Evolutionary conservation across 306 rosid species (phyloP).

Genomic region (Cicer yamashitae): DNA sequence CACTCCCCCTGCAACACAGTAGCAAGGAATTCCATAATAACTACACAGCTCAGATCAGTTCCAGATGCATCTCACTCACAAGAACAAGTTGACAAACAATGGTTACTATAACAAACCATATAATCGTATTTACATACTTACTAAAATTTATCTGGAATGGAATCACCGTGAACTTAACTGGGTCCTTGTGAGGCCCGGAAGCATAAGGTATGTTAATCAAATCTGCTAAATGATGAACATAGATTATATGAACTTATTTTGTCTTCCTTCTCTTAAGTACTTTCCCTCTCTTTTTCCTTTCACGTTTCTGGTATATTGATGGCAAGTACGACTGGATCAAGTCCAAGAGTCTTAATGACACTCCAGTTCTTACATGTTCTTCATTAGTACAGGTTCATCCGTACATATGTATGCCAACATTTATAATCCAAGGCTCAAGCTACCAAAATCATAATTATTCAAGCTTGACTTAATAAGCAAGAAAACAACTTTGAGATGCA

Average conservation of each 20-base stretch:
- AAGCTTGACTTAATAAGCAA: not conserved
- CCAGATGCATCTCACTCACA: constrained; percentile 14
- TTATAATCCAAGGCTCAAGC: constrained; percentile 32
- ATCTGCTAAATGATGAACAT: constrained; percentile 36
- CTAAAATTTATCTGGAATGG: not conserved
- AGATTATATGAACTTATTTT: constrained; percentile 21
- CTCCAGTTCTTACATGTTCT: constrained; percentile 18
- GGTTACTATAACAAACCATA: constrained; percentile 18
- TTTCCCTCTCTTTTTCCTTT: not conserved
- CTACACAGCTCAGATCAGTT: constrained; percentile 23
- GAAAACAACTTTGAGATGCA: constrained; percentile 14
- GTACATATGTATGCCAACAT: constrained; percentile 4
- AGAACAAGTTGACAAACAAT: constrained; percentile 20
- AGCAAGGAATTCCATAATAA: constrained; percentile 41
- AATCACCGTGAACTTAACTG: constrained; percentile 31
- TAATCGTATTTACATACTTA: not conserved
- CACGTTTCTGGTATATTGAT: constrained; percentile 25
- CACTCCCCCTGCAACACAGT: constrained; percentile 75
- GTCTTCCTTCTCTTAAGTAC: constrained; percentile 9
- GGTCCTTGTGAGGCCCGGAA: constrained; percentile 19
- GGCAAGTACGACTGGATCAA: constrained; percentile 32
- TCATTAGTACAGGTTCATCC: constrained; percentile 20
- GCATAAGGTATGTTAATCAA: constrained; percentile 26
- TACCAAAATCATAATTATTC: constrained; percentile 22
- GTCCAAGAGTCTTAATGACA: constrained; percentile 25